Evolutionary conservation across 306 rosid genomes (phyloP), one percentile per base, ranked within the genome.

Genomic region (Gillenia trifoliata): DNA sequence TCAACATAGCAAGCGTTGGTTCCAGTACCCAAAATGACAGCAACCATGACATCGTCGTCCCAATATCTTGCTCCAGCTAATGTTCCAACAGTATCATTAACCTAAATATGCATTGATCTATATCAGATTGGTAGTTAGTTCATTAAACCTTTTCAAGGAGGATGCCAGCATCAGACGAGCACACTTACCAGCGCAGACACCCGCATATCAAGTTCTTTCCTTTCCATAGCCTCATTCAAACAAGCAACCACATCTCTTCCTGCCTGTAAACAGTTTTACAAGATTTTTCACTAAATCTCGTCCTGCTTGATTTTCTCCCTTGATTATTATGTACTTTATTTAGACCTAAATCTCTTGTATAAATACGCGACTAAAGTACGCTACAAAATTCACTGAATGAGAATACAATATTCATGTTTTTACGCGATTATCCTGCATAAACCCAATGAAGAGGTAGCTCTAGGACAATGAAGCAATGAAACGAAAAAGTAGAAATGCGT

Each of bases 191-290:
- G 79, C 52, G 96, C 98, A 66, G 98, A 93, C 60, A 93, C 98
- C 16, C 85, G 85, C 94, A 91, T 91, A 50, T 91, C 90, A 56
- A 93, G 45, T 83, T 91, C 86, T 68, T 69, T 89, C 82, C 96
- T 91, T 86, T 88, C 85, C 90, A 91, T 88, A 45, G 98, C 96
- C 70, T 93, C 93, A 34, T 89, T 93, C 76, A 93, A 76, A 85
- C 98, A 91, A 81, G 86, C 94, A 73, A 93, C 98, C 30, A 93
- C 96, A 63, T 93, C 98, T 89, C 86, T 91, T 77, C 98, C 98
- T 11, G 86, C 87, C 97, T 93, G 82, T 40, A 77, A 84, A 65
- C 15, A 68, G 79, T 77, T 77, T 11, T 40, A 17, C 71, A 17
- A 75, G 71, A 69, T 79, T 55, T 49, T 13, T 13, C 20, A 19